Base-by-base conservation (phyloP, 2,329 filamentous ascomycete genomes). In the Cucurbitaria berberidis region DNA sequence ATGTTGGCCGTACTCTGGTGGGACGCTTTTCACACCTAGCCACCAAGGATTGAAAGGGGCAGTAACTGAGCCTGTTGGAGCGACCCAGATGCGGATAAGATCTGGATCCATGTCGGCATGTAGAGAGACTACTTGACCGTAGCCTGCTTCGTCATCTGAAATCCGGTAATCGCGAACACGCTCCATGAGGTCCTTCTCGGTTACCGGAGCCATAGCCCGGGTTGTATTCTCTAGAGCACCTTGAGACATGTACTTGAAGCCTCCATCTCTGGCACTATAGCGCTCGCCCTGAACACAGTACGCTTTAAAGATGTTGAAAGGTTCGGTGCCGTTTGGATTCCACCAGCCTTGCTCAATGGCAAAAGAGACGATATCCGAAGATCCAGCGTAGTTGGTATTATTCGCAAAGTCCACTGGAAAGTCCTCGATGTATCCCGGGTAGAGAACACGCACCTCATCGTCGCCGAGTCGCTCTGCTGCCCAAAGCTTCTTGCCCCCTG, bases 111-210 rank as follows among this genome's bases (percentile, higher is more conserved):
- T 65, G 22, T 62, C 48, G 6, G 62, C 50, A 13, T 51, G 59
- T 11, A 74, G 57, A 21, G 63, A 69, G 0, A 73, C 60, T 3
- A 75, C 70, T 43, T 74, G 70, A 1, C 72, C 72, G 24, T 74
- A 75, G 2, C 70, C 72, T n/a, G 70, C 65, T 59, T 74, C 69
- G 26, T 74, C 70, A 36, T 75, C 70, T 15, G 69, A 62, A 22
- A 75, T 75, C 9, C 72, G 63, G 32, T 63, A 69, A 47, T 75
- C 72, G 21, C 72, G 70, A 6, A 74, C 72, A 7, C 72, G 67
- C 21, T 75, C 73, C 59, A 79, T 78, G 2, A 83, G 69, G 52
- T 82, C 79, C 16, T 69, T 66, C 53, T 84, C 81, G 0, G 79
- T 80, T n/a, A 83, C 66, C 0, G 82, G 80, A 1, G 73, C 75